Evolutionary conservation across 2,329 filamentous ascomycete species (phyloP), one percentile per base, ranked within the genome.

Genomic region (Cucurbitaria berberidis): DNA sequence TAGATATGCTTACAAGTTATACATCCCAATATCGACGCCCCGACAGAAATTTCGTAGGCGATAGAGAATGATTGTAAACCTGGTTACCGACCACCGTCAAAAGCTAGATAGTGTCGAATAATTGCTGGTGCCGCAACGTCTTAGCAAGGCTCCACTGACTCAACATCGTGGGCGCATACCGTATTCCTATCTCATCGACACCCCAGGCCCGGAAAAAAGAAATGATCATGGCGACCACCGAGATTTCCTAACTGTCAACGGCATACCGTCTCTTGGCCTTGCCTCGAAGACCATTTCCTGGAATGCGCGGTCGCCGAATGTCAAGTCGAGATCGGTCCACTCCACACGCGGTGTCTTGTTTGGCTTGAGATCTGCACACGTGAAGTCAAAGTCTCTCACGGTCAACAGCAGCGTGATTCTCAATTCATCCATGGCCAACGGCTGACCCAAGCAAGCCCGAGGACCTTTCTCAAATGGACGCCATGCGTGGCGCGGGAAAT

Each of bases 361-460:
- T 8, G 67, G 70, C 45, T 68, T 63, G 13, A 72, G 27, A 29
- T 61, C 55, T 6, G 57, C 62, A 29, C 64, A 69, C 8, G 60
- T 49, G 49, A 86, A 78, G 30, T 84, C 80, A 42, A 84, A 82
- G 16, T 79, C 77, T 43, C 82, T 65, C 11, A 80, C 64, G 0
- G 79, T 79, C 65, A 83, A 77, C 3, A 80, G 78, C 24, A 86
- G 67, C 6, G 82, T 74, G 53, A 82, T 72, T 56, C 79, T 79
- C 19, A 81, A 63, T 68, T 86, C 83, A 15, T 83, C 71, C 69
- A 80, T 78, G 0, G 80, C 83, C 39, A 86, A 73, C 57, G 82
- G 80, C 65, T 85, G 81, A 1, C 83, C 84, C n/a, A 86, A 78
- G 60, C 84, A 87, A 45, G 80, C 81, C 11, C 84, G 69, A 2